Conservation (phyloP, 495 filamentous ascomycete species). For the Cercophora newfieldiana region DNA sequence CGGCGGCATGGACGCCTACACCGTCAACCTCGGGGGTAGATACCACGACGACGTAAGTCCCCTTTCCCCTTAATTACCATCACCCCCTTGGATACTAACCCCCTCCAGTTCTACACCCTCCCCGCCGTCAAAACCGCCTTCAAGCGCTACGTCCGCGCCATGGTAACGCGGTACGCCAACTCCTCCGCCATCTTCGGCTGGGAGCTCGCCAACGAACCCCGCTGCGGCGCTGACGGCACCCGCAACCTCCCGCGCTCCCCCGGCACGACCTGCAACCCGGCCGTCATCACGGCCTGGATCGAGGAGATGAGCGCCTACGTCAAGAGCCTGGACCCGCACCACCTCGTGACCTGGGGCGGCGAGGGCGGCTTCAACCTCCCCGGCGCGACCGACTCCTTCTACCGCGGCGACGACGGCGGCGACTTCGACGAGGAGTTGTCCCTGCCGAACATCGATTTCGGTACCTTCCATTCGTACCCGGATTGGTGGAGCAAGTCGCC, state of each 20-base stretch:
- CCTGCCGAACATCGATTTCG: constrained; percentile 63
- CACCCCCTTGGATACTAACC: constrained; percentile 2
- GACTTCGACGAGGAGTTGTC: constrained; percentile 62
- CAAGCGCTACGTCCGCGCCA: constrained; percentile 51
- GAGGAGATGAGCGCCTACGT: constrained; percentile 48
- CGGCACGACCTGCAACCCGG: constrained; percentile 38
- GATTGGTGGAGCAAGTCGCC: constrained; percentile 45
- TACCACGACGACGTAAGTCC: constrained; percentile 38
- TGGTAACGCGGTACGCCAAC: constrained; percentile 52
- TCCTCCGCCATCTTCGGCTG: constrained; percentile 54
- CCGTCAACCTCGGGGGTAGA: constrained; percentile 38
- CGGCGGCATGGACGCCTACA: constrained; percentile 51
- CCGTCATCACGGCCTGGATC: constrained; percentile 48
- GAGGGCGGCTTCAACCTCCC: constrained; percentile 49
- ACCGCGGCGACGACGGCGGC: constrained; percentile 58
- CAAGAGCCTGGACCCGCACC: constrained; percentile 51
- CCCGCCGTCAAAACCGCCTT: constrained; percentile 46
- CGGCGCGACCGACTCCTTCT: constrained; percentile 56
- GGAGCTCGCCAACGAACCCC: constrained; percentile 58
- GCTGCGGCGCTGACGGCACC: constrained; percentile 42
- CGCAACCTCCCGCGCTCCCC: constrained; percentile 45
- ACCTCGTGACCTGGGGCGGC: constrained; percentile 54
- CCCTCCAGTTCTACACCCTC: constrained; percentile 43
- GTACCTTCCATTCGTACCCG: constrained; percentile 67
- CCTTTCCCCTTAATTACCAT: not conserved